phyloP scores from a whole-genome alignment of 805 yeast species.

The Candida nemodendra region DNA sequence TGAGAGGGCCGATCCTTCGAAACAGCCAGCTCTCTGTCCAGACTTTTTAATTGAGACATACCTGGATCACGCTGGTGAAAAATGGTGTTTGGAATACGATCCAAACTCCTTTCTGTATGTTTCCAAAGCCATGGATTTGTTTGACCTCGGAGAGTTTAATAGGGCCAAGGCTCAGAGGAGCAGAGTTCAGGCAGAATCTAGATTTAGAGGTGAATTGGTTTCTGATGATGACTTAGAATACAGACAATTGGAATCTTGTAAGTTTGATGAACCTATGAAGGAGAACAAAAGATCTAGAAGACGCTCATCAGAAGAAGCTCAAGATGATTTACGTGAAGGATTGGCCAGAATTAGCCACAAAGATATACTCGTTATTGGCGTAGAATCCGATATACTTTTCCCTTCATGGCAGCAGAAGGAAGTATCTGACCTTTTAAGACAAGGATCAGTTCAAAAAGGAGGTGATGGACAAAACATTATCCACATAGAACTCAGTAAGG shows the following conservation, averaged over 20 bases:
- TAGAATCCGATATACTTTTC: slow-evolving; percentile 87
- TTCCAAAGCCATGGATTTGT: slow-evolving; percentile 92
- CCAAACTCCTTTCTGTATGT: slow-evolving; percentile 85
- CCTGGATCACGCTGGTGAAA: slow-evolving; percentile 92
- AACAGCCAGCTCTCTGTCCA: slow-evolving; percentile 86
- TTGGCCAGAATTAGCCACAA: slow-evolving; percentile 59
- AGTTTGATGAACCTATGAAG: slow-evolving; percentile 48
- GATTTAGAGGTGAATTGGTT: slow-evolving; percentile 28
- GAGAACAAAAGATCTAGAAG: slow-evolving; percentile 49
- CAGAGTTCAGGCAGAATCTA: slow-evolving; percentile 38
- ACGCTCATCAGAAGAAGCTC: slow-evolving; percentile 53
- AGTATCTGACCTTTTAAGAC: slow-evolving; percentile 57
- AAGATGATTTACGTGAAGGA: slow-evolving; percentile 64
- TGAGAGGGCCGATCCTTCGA: slow-evolving; percentile 75
- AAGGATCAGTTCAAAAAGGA: slow-evolving; percentile 31
- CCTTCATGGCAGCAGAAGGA: slow-evolving; percentile 96
- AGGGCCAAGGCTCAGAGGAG: slow-evolving; percentile 42
- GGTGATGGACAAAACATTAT: slow-evolving; percentile 42
- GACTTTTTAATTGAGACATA: slow-evolving; percentile 92
- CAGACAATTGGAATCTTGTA: slow-evolving; percentile 33
- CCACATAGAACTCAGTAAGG: slow-evolving; percentile 74
- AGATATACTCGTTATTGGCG: slow-evolving; percentile 79
- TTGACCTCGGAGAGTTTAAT: slow-evolving; percentile 65
- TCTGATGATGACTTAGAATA: slow-evolving; percentile 27
- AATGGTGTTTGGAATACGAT: slow-evolving; percentile 87